These are phyloP conservation scores for Talaromyces sp. DNA, from an alignment of 2,329 filamentous ascomycete genomes.

Conservation along the genomic window DNA sequence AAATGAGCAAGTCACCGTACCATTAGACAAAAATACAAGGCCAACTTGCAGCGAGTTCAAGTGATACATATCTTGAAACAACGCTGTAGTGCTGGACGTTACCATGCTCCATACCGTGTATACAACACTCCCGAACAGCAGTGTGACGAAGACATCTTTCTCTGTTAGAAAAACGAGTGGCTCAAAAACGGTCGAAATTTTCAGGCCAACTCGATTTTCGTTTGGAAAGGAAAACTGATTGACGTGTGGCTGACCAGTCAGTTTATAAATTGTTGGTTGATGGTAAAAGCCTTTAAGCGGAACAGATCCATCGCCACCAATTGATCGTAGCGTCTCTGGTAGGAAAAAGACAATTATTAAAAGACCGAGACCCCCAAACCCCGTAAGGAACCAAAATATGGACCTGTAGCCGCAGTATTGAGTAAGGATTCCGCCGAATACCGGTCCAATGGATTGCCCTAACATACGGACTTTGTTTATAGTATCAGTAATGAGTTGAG, in stretches of 20 bases:
- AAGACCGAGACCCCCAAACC: constrained; percentile 29
- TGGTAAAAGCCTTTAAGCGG: constrained; percentile 29
- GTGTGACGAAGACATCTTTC: constrained; percentile 42
- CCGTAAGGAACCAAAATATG: constrained; percentile 41
- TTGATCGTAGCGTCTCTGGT: constrained; percentile 35
- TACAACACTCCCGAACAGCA: constrained; percentile 41
- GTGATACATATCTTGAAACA: constrained; percentile 33
- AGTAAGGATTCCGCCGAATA: constrained; percentile 35
- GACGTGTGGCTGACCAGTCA: constrained; percentile 17
- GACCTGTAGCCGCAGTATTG: constrained; percentile 33
- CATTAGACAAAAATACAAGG: constrained; percentile 39
- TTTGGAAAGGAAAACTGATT: constrained; percentile 13
- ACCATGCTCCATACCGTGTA: constrained; percentile 49
- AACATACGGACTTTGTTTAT: constrained; percentile 32
- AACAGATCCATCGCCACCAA: constrained; percentile 37
- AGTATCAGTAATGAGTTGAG: constrained; percentile 1
- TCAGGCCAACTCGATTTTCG: constrained; percentile 20
- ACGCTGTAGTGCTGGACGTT: constrained; percentile 38
- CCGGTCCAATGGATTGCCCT: constrained; percentile 43
- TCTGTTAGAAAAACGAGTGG: constrained; percentile 40
- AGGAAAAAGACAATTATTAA: constrained; percentile 37
- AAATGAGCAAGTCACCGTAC: constrained; percentile 5
- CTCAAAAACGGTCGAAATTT: constrained; percentile 28
- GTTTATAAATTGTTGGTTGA: constrained; percentile 34
- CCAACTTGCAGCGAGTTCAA: constrained; percentile 38